Conservation (phyloP, 2,329 filamentous ascomycete genomes). For the Botrytis fragariae region DNA sequence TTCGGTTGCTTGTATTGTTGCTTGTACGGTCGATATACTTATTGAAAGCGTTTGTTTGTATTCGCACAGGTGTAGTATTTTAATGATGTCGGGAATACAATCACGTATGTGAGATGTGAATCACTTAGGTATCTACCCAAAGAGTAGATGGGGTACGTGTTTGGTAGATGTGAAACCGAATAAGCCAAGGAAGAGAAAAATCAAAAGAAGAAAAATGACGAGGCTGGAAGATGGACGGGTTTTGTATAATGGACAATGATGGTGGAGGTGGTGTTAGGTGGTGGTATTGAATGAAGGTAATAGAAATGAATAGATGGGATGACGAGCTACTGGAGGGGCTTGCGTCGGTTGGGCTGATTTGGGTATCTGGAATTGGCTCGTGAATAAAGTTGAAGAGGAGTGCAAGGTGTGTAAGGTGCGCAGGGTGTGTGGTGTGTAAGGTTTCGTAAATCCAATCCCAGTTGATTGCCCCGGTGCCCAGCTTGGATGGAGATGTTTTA, state of each 20-base stretch:
- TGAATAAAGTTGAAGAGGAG: conserved; percentile 1
- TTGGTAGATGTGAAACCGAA: not conserved
- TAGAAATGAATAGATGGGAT: conserved; percentile 6
- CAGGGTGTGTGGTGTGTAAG: not conserved
- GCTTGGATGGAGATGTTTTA: not conserved
- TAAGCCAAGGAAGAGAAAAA: not conserved
- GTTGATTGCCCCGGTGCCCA: conserved; percentile 11
- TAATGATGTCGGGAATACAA: not conserved
- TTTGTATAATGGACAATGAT: conserved; percentile 9
- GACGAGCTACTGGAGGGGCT: conserved; percentile 17
- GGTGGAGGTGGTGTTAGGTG: not conserved
- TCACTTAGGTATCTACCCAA: not conserved
- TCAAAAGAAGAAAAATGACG: not conserved
- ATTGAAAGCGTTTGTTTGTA: conserved; percentile 38
- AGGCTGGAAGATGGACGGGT: conserved; percentile 13
- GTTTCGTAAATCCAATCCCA: not conserved
- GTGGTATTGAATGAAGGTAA: conserved; percentile 6
- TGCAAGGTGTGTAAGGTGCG: not conserved
- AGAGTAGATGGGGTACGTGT: not conserved
- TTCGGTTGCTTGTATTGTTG: not conserved
- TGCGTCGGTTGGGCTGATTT: conserved; percentile 21
- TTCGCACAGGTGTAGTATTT: conserved; percentile 58
- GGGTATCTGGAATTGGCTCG: conserved; percentile 22
- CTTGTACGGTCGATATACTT: conserved; percentile 54
- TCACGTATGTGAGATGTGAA: not conserved